phyloP scores from a whole-genome alignment of 768 basidiomycete genomes.

The Vararia minispora region DNA sequence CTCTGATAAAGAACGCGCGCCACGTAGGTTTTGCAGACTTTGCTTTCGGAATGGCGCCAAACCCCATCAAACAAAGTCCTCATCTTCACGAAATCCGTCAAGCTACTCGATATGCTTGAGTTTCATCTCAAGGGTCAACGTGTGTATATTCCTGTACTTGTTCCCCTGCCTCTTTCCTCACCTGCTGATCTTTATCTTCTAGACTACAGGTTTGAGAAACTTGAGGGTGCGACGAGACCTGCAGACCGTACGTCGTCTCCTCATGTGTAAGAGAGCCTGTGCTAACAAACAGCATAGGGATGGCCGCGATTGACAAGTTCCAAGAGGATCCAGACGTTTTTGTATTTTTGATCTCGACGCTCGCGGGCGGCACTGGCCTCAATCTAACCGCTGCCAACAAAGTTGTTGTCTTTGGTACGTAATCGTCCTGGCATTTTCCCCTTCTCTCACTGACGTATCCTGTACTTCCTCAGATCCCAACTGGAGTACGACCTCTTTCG shows the following conservation, averaged over 20 bases:
- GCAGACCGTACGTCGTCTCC: conserved; percentile 42
- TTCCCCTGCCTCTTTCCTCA: conserved; percentile 13
- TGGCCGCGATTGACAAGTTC: conserved; percentile 80
- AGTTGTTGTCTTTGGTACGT: conserved; percentile 77
- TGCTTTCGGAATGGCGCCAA: conserved; percentile 58
- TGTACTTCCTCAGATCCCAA: conserved; percentile 55
- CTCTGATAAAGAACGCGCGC: too few species aligned
- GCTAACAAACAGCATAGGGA: conserved; percentile 39
- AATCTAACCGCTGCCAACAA: conserved; percentile 91
- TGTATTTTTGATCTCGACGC: conserved; percentile 81
- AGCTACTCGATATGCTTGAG: conserved; percentile 77
- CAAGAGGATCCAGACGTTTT: conserved; percentile 63
- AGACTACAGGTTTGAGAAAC: conserved; percentile 51
- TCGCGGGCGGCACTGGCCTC: conserved; percentile 85
- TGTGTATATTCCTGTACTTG: conserved; percentile 18
- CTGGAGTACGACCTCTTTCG: conserved; percentile 58
- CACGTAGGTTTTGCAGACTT: conserved; percentile 58
- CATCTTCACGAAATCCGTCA: conserved; percentile 89
- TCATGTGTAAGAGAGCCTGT: background rate
- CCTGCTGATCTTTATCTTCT: background rate
- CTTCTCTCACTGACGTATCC: background rate
- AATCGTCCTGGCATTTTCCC: background rate
- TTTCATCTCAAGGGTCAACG: conserved; percentile 55
- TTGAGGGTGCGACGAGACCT: conserved; percentile 71
- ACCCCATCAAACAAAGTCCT: conserved; percentile 74